Evolutionary conservation across 345 rosid genomes (phyloP).

Genomic region (Laguncularia racemosa): DNA sequence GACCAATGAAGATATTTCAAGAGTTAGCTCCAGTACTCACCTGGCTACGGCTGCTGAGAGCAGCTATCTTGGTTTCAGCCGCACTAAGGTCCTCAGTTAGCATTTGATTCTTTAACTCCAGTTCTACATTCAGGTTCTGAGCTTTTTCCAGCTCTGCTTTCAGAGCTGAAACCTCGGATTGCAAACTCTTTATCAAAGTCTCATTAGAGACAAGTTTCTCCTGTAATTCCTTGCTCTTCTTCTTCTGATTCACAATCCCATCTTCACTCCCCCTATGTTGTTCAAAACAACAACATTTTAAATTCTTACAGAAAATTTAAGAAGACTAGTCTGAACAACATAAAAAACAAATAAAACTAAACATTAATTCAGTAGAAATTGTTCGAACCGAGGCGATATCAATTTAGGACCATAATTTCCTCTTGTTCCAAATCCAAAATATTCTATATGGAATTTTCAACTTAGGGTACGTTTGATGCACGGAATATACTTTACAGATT

Average conservation of each 20-base stretch:
- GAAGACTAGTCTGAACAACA: too few relatives aligned
- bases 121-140: constrained; percentile 38
- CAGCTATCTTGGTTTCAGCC: constrained; percentile 52
- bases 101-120: constrained; percentile 44
- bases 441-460: too few relatives aligned
- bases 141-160: constrained; percentile 55
- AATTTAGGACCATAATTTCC: too few relatives aligned
- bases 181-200: constrained; percentile 51
- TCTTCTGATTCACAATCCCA: constrained; percentile 16
- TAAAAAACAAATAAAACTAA: too few relatives aligned
- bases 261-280: constrained; percentile 21
- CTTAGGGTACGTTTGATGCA: too few relatives aligned
- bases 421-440: too few relatives aligned
- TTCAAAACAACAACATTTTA: too few relatives aligned
- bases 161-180: constrained; percentile 40
- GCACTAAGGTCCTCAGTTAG: constrained; percentile 54
- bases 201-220: constrained; percentile 47
- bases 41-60: constrained; percentile 33
- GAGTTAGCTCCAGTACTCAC: constrained; percentile 14
- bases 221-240: constrained; percentile 30
- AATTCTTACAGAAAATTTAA: too few relatives aligned
- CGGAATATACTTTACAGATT: too few relatives aligned
- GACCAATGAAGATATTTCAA: background rate
- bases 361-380: too few relatives aligned
- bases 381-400: too few relatives aligned